phyloP scores from a whole-genome alignment of 2,329 filamentous ascomycete genomes.

The Aspergillus hiratsukae region DNA sequence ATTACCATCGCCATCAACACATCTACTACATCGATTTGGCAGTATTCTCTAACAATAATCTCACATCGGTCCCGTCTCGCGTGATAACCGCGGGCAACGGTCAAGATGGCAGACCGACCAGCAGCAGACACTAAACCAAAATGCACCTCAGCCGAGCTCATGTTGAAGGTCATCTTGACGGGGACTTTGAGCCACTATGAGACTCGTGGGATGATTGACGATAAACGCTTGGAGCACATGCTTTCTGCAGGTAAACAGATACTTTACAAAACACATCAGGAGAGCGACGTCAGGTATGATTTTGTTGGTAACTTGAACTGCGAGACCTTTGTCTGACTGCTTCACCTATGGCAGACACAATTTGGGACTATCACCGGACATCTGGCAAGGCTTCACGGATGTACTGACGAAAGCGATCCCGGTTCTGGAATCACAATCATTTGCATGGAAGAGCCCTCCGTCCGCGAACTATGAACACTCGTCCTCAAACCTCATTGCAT shows the following conservation, averaged over 20 bases:
- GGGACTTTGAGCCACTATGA: constrained; percentile 56
- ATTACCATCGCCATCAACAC: constrained; percentile 1
- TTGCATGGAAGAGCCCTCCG: constrained; percentile 55
- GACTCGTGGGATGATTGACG: constrained; percentile 55
- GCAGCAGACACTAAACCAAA: constrained; percentile 28
- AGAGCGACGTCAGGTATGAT: constrained; percentile 49
- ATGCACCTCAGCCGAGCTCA: constrained; percentile 44
- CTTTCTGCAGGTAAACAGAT: constrained; percentile 58
- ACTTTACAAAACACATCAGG: constrained; percentile 54
- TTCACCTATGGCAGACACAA: constrained; percentile 43
- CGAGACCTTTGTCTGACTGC: constrained; percentile 3
- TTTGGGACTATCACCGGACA: constrained; percentile 52
- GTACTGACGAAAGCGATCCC: constrained; percentile 58
- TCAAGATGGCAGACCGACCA: constrained; percentile 32
- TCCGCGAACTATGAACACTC: constrained; percentile 55
- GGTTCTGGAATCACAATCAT: constrained; percentile 58
- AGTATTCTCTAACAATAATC: neutral
- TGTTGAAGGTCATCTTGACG: constrained; percentile 45
- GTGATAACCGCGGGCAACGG: neutral
- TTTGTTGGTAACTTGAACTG: neutral
- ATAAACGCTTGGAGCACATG: constrained; percentile 54
- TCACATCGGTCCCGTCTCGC: neutral
- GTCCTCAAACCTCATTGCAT: constrained; percentile 58
- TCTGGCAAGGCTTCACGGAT: constrained; percentile 57
- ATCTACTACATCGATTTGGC: neutral